Percentiles rank a stretch among this genome's conserved stretches.
Conservation (phyloP, 768 basidiomycete species). For the Phylloporus sp. region DNA sequence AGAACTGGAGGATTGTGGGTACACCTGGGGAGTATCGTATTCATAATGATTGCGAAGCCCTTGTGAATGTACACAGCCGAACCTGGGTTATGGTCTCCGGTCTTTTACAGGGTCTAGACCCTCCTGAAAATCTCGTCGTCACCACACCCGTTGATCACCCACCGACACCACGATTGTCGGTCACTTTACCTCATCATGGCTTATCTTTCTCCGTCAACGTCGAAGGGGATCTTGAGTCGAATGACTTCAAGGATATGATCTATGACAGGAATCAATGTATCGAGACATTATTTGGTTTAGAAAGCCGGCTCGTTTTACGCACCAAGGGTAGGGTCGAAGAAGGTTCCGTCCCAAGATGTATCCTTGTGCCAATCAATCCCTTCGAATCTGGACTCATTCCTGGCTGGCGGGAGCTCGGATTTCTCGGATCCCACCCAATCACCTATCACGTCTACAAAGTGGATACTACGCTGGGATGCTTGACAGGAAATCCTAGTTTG, state of each 20-base stretch:
- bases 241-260: not conserved
- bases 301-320: not conserved
- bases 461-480: too few species aligned
- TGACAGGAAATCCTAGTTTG: not conserved
- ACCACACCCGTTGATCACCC: not conserved
- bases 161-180: too few species aligned
- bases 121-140: constrained; percentile 8
- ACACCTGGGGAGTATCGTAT: not conserved
- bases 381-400: not conserved
- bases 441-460: too few species aligned
- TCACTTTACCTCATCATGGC: not conserved
- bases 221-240: not conserved
- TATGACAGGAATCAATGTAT: not conserved
- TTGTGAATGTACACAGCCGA: constrained; percentile 19
- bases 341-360: not conserved
- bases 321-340: not conserved
- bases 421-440: too few species aligned
- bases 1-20: too few species aligned
- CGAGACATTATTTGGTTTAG: not conserved
- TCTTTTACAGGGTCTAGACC: not conserved
- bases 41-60: not conserved
- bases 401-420: not conserved
- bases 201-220: not conserved
- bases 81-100: constrained; percentile 17
- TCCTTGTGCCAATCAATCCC: not conserved